Conservation (phyloP, 192 early-diverging fungal species). For the Umbelopsis ramanniana region DNA sequence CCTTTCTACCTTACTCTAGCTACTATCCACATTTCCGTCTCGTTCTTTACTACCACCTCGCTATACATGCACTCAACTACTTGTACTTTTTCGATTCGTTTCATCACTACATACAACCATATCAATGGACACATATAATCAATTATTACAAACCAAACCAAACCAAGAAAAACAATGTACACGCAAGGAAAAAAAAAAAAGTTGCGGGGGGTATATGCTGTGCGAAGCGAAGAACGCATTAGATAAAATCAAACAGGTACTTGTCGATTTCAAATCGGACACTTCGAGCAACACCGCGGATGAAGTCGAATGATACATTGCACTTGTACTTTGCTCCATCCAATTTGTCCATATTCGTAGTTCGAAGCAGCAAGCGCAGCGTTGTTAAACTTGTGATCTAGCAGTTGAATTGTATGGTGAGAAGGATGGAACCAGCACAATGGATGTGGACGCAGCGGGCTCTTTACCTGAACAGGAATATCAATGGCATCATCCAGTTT, state of each 20-base stretch:
- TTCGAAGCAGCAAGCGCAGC: slow-evolving; percentile 74
- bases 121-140: background rate
- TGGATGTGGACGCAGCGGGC: no score
- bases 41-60: background rate
- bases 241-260: slow-evolving; percentile 72
- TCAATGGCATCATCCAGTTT: slow-evolving; percentile 75
- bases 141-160: background rate
- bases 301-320: slow-evolving; percentile 83
- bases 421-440: background rate
- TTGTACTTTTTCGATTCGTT: background rate
- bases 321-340: slow-evolving; percentile 89
- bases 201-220: background rate
- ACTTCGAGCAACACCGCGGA: slow-evolving; percentile 70
- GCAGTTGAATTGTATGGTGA: background rate
- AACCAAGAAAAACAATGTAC: no score
- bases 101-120: background rate
- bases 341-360: slow-evolving; percentile 72
- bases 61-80: background rate
- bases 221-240: background rate
- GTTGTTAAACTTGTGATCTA: slow-evolving; percentile 87
- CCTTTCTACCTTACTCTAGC: background rate
- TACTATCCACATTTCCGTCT: background rate
- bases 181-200: no score
- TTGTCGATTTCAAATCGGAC: slow-evolving; percentile 87
- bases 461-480: slow-evolving; percentile 63